A percentile compares a stretch with the other conserved stretches of the same genome.
Evolutionary conservation across 2,329 filamentous ascomycete genomes (phyloP).

Genomic region (Aspergillus tanneri): DNA sequence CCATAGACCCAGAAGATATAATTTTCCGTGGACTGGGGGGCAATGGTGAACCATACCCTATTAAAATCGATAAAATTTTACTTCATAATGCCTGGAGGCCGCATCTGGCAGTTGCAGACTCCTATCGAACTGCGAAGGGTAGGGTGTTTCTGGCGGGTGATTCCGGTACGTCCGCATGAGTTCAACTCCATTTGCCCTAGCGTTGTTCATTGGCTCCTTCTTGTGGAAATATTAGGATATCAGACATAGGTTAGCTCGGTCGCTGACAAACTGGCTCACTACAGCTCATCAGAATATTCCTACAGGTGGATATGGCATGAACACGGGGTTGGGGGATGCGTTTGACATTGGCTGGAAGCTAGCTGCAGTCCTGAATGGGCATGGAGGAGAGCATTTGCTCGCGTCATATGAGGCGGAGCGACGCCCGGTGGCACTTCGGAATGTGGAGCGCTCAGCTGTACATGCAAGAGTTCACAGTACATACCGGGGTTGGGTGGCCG

Average conservation of each 20-base stretch:
- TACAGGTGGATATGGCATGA: conserved; percentile 41
- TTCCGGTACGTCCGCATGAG: conserved; percentile 9
- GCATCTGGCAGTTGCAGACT: conserved; percentile 30
- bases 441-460: conserved; percentile 23
- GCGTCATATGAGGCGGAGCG: conserved; percentile 32
- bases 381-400: conserved; percentile 26
- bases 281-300: conserved; percentile 38
- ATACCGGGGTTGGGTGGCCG: neutral
- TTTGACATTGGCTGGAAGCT: conserved; percentile 40
- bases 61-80: conserved; percentile 37
- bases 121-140: conserved; percentile 17
- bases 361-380: conserved; percentile 26
- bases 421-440: conserved; percentile 26
- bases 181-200: too few relatives aligned
- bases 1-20: conserved; percentile 24
- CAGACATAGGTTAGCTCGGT: too few relatives aligned
- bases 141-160: conserved; percentile 36
- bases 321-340: conserved; percentile 38
- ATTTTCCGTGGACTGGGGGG: conserved; percentile 27
- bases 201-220: too few relatives aligned
- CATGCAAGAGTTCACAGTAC: neutral
- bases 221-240: too few relatives aligned
- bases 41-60: conserved; percentile 10
- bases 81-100: conserved; percentile 32
- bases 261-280: neutral